Base-by-base conservation (phyloP, 2,329 filamentous ascomycete species). In the Dissoconium aciculare region DNA sequence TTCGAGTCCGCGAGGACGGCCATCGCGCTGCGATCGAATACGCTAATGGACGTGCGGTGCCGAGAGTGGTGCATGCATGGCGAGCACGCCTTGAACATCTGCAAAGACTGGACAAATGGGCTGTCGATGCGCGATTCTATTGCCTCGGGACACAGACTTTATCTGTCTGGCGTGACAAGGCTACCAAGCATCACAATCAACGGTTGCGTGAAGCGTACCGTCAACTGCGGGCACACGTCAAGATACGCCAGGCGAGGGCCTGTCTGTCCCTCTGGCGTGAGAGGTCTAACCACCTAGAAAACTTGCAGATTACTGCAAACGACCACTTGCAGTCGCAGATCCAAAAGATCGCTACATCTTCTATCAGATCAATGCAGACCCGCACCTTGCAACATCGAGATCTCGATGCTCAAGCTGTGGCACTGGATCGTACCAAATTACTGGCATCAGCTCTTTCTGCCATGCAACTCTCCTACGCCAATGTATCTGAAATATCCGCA, bases 191-290 rank as follows among this genome's bases (percentile, higher is more conserved):
- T 11, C 57, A 66, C 17, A 64, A 67, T 35, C 56, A 57, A 38
- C 62, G 67, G 13, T 60, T 67, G 16, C 61, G 69, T 29, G 63
- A 70, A 23, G 62, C 66, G 0, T 75, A 75, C 49, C 57, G 60
- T 2, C 59, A 60, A 13, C 49, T 72, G 17, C 57, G 71, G 36
- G 55, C 67, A 27, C 60, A 52, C 26, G 50, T 63, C 28, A 75
- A 75, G 49, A 58, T 65, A 26, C 64, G 62, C 17, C 50, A 73
- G 27, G 69, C 64, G 10, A 53, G 57, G 5, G 49, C 53, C 15
- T 54, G 54, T 25, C 42, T 69, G 13, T 28, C 38, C 9, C 39
- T 38, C 9, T 63, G 61, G 58, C 53, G 51, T 23, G 43, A 43
- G 2, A 56, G 52, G 28, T 44, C 50, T 10, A 42, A 39, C 9